Base-by-base conservation (phyloP, 140 eudicot genomes). In the Stevia rebaudiana region DNA sequence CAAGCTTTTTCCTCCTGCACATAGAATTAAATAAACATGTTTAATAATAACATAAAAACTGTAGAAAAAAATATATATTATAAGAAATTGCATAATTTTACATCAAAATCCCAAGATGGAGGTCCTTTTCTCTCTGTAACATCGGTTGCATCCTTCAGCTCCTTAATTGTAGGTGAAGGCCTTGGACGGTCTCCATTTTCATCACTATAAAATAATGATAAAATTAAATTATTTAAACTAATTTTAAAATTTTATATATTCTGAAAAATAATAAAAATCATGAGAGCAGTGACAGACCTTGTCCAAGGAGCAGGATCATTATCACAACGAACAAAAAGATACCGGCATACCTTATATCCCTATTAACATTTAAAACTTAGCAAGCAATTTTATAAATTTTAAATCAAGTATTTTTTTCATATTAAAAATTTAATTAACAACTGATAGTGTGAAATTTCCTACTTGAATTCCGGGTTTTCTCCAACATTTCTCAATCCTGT, bases 301-400 rank as follows among this genome's bases (percentile, higher is more conserved):
- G 98, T 87, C 98, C 98, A 91, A 35, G 98, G 98, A n/a, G 98
- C 98, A 76, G 98, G 98, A 41, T 83, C 95, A 67, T 91, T 91
- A 75, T 91, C 98, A 74, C 98, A 91, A 25, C 98, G 85, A 51
- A 91, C 95, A 75, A 91, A 91, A 7, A 91, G 81, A 79, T 91
- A 91, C 18, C 98, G 68, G 69, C 98, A 91, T 18, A 91, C 91
- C 73, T 77, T 80, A 70, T 50, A 71, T 8, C 98, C 91, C 98
- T 91, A 53, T 24, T 17, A 57, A 8, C 15, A 35, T 16, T 2
- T 4, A 31, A 18, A 46, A 22, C 55, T 66, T 63, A 74, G 58
- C 15, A 1, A n/a, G 17, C 1, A 1, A 15, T 24, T 0, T 61
- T 44, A 46, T 19, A 24, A 58, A 11, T 12, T 42, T 25, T 42